These are phyloP conservation scores for Choanephora cucurbitarum DNA, from an alignment of 371 early-diverging fungal species.

Conservation along the genomic window DNA sequence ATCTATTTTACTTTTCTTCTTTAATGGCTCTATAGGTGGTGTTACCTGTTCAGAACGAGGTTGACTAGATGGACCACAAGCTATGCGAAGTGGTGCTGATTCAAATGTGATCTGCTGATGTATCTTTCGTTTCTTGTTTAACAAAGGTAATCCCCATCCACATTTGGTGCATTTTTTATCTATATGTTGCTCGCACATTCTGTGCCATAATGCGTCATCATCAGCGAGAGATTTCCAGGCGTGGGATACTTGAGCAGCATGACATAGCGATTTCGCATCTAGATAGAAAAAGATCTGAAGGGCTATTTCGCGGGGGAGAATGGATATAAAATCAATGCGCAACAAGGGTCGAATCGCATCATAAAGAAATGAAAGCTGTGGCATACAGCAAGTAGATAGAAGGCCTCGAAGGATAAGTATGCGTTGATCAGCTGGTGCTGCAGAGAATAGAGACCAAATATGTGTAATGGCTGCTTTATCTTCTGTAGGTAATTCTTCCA, in stretches of 20 bases:
- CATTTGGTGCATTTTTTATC: constrained; percentile 91
- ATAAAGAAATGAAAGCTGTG: constrained; percentile 76
- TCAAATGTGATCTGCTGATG: constrained; percentile 8
- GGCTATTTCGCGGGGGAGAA: constrained; percentile 76
- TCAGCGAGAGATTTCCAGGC: constrained; percentile 81
- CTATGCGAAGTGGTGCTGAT: constrained; percentile 13
- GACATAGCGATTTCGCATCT: constrained; percentile 87
- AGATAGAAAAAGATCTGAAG: constrained; percentile 80
- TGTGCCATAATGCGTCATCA: constrained; percentile 89
- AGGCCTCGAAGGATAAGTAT: constrained; percentile 65
- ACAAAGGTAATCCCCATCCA: constrained; percentile 89
- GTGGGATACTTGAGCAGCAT: constrained; percentile 81
- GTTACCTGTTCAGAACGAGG: not conserved
- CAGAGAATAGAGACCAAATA: constrained; percentile 59
- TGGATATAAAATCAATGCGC: constrained; percentile 76
- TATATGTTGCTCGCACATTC: constrained; percentile 95
- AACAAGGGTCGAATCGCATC: constrained; percentile 64
- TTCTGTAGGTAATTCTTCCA: constrained; percentile 41
- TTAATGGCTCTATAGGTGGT: not conserved
- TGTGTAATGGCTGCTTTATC: constrained; percentile 51
- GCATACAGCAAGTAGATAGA: constrained; percentile 68
- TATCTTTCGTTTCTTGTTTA: constrained; percentile 42
- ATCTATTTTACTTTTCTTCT: constrained; percentile 10
- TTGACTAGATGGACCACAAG: constrained; percentile 15
- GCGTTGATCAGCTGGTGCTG: constrained; percentile 56